Conservation (phyloP, 2,329 filamentous ascomycete genomes). For the Aspergillus floridensis region DNA sequence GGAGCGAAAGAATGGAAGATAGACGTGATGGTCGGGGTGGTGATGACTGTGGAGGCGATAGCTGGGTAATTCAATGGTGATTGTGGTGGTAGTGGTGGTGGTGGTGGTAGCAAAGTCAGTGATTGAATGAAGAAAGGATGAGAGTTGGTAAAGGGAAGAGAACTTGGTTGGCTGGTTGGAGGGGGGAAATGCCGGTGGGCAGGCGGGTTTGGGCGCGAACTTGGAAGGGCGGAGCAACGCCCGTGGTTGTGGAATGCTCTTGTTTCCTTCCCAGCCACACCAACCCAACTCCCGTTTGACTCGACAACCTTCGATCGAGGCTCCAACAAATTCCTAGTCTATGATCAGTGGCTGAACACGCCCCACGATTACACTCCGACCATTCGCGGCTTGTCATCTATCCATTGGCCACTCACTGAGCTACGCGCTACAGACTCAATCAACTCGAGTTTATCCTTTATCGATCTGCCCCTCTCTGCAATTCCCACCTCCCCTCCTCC, state of each 20-base stretch:
- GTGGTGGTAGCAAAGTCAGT: neutral
- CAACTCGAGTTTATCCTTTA: neutral
- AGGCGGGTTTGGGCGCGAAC: conserved; percentile 4
- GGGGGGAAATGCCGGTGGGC: neutral
- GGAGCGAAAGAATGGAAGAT: conserved; percentile 5
- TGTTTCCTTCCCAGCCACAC: neutral
- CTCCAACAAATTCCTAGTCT: neutral
- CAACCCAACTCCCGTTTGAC: neutral
- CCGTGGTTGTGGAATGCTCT: conserved; percentile 2
- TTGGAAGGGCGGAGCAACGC: neutral
- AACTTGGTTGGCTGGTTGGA: conserved; percentile 3
- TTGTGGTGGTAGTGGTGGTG: conserved; percentile 1
- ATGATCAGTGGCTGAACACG: conserved; percentile 1
- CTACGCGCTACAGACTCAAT: neutral
- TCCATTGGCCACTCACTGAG: neutral
- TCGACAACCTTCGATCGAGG: neutral
- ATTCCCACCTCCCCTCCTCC: neutral
- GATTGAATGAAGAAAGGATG: conserved; percentile 1
- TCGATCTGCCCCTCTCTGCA: neutral
- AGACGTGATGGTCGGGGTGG: neutral
- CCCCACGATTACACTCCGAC: conserved; percentile 1
- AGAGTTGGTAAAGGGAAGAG: neutral
- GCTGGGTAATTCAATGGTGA: neutral
- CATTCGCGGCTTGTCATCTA: neutral
- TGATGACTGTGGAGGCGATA: neutral